Evolutionary conservation across 805 yeast species (phyloP).

Genomic region (Scheffersomyces stipitis): DNA sequence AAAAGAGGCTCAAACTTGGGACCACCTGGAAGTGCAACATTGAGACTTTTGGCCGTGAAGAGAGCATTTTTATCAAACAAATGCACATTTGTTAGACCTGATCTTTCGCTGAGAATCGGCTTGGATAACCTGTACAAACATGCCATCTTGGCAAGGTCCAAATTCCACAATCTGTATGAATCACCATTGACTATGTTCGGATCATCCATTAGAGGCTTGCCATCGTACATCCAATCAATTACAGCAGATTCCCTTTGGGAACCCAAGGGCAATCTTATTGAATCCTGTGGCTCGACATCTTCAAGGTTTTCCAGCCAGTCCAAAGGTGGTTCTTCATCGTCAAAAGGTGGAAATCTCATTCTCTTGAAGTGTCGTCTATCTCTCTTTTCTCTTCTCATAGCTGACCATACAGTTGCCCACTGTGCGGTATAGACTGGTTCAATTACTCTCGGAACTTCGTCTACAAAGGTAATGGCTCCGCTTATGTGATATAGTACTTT

Average conservation of each 20-base stretch:
- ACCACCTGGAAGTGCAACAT: conserved; percentile 89
- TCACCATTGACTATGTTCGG: conserved; percentile 63
- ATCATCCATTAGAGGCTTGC: conserved; percentile 67
- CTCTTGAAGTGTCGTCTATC: conserved; percentile 88
- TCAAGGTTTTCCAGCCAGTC: conserved; percentile 80
- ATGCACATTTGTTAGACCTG: conserved; percentile 57
- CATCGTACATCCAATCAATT: conserved; percentile 79
- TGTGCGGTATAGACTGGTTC: conserved; percentile 91
- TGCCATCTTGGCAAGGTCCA: conserved; percentile 62
- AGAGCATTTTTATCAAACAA: conserved; percentile 79
- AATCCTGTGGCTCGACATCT: conserved; percentile 68
- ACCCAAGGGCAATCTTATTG: conserved; percentile 67
- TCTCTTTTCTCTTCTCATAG: conserved; percentile 92
- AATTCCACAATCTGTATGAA: conserved; percentile 71
- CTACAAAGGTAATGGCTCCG: conserved; percentile 94
- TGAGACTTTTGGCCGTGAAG: conserved; percentile 87
- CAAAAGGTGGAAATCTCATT: conserved; percentile 93
- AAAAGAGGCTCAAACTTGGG: conserved; percentile 90
- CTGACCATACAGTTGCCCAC: conserved; percentile 92
- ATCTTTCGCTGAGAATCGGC: conserved; percentile 64
- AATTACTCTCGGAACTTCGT: conserved; percentile 87
- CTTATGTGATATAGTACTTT: conserved; percentile 84
- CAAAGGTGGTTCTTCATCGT: conserved; percentile 94
- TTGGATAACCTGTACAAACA: conserved; percentile 63
- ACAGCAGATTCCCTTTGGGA: conserved; percentile 60